Base-by-base conservation (phyloP, 2,329 filamentous ascomycete species). In the Tolypocladium capitatum region DNA sequence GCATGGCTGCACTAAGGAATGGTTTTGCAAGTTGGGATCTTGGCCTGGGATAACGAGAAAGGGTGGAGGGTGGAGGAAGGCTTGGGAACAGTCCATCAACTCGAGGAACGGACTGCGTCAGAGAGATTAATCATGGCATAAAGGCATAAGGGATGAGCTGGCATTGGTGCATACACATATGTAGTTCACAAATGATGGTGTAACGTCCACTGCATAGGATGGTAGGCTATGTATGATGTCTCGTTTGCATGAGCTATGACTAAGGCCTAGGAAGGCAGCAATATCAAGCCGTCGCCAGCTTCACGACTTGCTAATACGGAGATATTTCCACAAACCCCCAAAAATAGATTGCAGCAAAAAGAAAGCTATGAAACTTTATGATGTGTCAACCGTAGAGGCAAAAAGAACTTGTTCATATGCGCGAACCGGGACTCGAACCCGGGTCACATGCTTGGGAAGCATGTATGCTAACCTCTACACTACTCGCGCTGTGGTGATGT, bases 401-500 rank as follows among this genome's bases (percentile, higher is more conserved):
- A 42, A 36, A 42, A 42, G 9, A 21, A 28, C 3, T 11, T 3
- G 6, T 4, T 41, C 16, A 5, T 30, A 34, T 65, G 59, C 63
- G 57, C 55, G 51, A 56, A 55, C 57, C 55, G 63, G 57, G 63
- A 61, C 54, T 65, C 63, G 63, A 65, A 65, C 63, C 57, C 63
- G 54, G 55, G 53, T 59, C 61, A 51, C 60, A 56, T 57, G 60
- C 61, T 60, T 65, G 62, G 63, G 63, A 65, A 64, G 62, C 62
- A 60, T 54, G 60, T 50, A 65, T 65, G 62, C 63, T 65, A 65
- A 60, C 63, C 63, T 49, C 53, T 65, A 64, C 61, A 65, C 63
- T 60, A 65, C 53, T 53, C 51, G 53, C 57, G 62, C 58, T 51
- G 5, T 40, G 48, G 48, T 57, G 47, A 46, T 51, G 50, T 49